Evolutionary conservation across 2,329 filamentous ascomycete genomes (phyloP), one percentile per base, ranked within the genome.

Genomic region (Fonsecaea nubica): DNA sequence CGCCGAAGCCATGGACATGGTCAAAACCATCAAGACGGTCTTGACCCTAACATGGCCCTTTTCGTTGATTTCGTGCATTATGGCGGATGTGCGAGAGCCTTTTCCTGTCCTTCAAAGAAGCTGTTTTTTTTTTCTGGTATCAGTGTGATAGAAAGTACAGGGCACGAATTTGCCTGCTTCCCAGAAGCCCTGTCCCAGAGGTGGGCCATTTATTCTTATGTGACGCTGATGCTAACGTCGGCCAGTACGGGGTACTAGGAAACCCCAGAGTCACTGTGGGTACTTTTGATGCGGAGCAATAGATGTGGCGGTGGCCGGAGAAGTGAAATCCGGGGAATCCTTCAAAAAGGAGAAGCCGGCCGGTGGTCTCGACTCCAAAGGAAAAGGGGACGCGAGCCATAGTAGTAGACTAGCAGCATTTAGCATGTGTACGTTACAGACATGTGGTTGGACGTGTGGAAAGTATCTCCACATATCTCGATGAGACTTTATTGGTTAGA

Each of bases 1-100:
- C 10, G 50, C 50, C 18, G 50, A 53, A 25, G 50, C 50, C 50
- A 53, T 53, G 50, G 21, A 30, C 50, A 53, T 53, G 50, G 50
- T 33, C 21, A 53, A 53, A 33, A 53, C 50, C 50, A 53, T 53
- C 21, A 25, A 53, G 21, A 33, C 50, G 5, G 50, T 53, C 18
- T 53, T 53, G 30, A 33, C 50, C 30, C 30, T 25, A 53, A 53
- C 9, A 13, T 53, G 50, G 50, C 50, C 50, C 30, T 53, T 33
- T 53, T 53, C 50, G 18, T 8, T 53, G 21, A 53, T 33, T 53
- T 53, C 21, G 30, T 53, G 50, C 50, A 53, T 53, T 53, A 12
- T 53, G 4, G 30, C 21, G 2, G 21, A 53, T 8, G 4, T 42
- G 40, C 18, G 50, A 53, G 30, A 53, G 35, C 35, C 10, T 42